Percentiles rank a stretch among this genome's conserved stretches.
These are phyloP conservation scores for Emmonsia crescens DNA, from an alignment of 2,329 filamentous ascomycete genomes.

Conservation along the genomic window DNA sequence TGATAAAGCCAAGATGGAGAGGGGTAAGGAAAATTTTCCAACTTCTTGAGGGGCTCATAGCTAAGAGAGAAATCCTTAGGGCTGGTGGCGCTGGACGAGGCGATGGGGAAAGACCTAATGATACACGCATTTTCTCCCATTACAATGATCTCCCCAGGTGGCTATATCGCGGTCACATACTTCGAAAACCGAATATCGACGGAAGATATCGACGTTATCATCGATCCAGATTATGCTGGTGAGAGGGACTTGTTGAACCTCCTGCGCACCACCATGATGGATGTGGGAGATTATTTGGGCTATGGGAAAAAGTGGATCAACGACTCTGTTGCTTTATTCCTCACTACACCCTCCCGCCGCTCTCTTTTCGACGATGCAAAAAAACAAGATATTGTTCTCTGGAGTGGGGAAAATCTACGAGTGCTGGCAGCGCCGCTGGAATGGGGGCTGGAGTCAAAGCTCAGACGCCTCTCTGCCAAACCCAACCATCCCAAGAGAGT, in stretches of 20 bases:
- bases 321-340: conserved; percentile 4
- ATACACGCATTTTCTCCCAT: background rate
- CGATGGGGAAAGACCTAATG: background rate
- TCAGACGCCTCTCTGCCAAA: conserved; percentile 5
- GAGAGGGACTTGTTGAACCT: background rate
- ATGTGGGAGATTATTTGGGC: background rate
- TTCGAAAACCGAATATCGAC: background rate
- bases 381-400: conserved; percentile 7
- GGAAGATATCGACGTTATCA: conserved; percentile 2
- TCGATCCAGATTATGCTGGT: background rate
- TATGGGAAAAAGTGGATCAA: conserved; percentile 8
- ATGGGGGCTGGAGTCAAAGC: conserved; percentile 8
- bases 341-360: background rate
- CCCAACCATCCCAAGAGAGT: conserved; percentile 1
- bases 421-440: conserved; percentile 8
- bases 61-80: background rate
- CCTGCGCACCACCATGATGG: background rate
- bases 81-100: background rate
- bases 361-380: conserved; percentile 3
- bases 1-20: background rate
- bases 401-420: background rate
- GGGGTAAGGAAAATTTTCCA: background rate
- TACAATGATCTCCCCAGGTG: background rate
- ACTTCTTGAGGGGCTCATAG: background rate
- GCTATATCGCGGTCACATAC: background rate